Percentiles rank a stretch among this genome's conserved stretches.
Conservation (phyloP, 306 rosid genomes). For the Cotoneaster glaucophyllus region DNA sequence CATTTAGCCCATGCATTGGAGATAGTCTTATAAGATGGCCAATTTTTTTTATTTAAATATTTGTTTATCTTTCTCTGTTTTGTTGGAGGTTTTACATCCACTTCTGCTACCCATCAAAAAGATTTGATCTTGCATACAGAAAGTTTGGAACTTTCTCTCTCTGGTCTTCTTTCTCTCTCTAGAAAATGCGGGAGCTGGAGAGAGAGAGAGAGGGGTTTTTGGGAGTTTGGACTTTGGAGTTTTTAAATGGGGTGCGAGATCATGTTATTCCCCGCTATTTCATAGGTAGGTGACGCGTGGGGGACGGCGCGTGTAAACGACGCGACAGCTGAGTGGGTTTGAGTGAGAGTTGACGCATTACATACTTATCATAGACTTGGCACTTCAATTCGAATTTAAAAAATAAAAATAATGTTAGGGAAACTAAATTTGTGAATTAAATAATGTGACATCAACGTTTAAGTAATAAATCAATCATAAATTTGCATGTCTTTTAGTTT, state of each 20-base stretch:
- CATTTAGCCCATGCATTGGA: no score
- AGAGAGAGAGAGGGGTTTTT: background rate
- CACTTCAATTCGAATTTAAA: no score
- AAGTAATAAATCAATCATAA: no score
- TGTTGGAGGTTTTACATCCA: slow-evolving; percentile 27
- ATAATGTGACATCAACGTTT: no score
- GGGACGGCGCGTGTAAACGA: slow-evolving; percentile 10
- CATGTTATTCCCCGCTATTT: slow-evolving; percentile 56
- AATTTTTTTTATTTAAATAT: background rate
- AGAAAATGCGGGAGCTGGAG: background rate
- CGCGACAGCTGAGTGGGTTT: slow-evolving; percentile 17
- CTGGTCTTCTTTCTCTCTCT: background rate
- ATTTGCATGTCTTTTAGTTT: no score
- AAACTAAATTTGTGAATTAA: no score
- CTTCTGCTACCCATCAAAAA: background rate
- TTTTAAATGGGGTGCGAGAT: slow-evolving; percentile 30
- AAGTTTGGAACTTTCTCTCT: background rate
- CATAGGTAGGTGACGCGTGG: slow-evolving; percentile 24
- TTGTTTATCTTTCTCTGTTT: background rate
- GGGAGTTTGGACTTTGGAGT: slow-evolving; percentile 6
- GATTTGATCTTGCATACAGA: background rate
- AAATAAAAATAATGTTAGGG: no score
- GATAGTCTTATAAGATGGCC: slow-evolving; percentile 1
- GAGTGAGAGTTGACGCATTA: background rate
- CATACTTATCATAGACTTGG: no score